Conservation (phyloP, 73 alveolate species). For the Urostyla sp. region DNA sequence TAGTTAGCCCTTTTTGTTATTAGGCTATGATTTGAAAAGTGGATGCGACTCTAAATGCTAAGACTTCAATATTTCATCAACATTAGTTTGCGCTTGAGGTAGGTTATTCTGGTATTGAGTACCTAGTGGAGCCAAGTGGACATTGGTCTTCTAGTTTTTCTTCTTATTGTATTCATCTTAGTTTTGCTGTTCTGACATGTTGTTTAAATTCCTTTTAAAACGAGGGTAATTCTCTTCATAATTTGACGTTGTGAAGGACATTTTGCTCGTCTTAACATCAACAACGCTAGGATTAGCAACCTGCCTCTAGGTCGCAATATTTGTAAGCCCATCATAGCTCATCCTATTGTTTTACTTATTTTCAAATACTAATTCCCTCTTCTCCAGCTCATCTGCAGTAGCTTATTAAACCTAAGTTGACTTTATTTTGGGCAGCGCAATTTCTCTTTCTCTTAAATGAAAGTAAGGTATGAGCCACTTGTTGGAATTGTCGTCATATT, state of each 20-base stretch:
- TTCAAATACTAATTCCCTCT: slow-evolving; percentile 35
- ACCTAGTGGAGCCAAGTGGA: neutral
- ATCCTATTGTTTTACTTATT: neutral
- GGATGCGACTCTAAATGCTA: slow-evolving; percentile 19
- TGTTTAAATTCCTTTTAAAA: too few species aligned
- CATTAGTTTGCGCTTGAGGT: neutral
- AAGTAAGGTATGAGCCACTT: slow-evolving; percentile 49
- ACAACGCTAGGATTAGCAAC: too few species aligned
- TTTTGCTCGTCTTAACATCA: too few species aligned
- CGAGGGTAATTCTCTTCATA: too few species aligned
- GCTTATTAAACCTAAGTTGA: slow-evolving; percentile 17
- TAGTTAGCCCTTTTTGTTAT: slow-evolving; percentile 2
- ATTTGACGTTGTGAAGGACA: too few species aligned
- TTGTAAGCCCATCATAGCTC: neutral
- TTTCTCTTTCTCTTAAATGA: slow-evolving; percentile 14
- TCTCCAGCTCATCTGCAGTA: slow-evolving; percentile 40
- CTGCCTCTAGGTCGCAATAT: neutral
- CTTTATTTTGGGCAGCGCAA: slow-evolving; percentile 30
- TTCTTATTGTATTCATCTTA: neutral
- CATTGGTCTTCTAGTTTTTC: slow-evolving; percentile 40
- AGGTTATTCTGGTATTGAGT: neutral
- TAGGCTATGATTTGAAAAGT: neutral
- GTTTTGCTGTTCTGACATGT: neutral
- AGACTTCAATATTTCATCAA: slow-evolving; percentile 15
- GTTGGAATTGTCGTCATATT: slow-evolving; percentile 39